phyloP scores from a whole-genome alignment of 192 early-diverging fungal genomes.

The Geosiphon pyriformis region DNA sequence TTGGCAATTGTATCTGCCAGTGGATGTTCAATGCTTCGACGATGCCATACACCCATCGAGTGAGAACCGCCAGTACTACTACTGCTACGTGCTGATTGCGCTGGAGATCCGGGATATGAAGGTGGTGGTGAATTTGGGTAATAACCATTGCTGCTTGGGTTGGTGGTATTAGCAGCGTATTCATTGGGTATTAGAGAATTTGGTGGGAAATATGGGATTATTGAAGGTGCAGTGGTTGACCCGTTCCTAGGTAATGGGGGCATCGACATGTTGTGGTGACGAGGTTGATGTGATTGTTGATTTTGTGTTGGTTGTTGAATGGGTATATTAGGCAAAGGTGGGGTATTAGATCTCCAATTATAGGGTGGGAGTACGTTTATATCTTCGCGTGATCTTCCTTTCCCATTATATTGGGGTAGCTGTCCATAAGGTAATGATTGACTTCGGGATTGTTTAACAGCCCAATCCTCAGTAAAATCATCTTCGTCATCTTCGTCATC shows the following conservation, averaged over 20 bases:
- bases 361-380: slow-evolving; percentile 26
- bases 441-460: slow-evolving; percentile 23
- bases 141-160: slow-evolving; percentile 32
- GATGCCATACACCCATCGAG: slow-evolving; percentile 24
- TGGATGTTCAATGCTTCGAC: slow-evolving; percentile 40
- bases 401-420: slow-evolving; percentile 26
- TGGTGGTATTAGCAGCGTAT: slow-evolving; percentile 22
- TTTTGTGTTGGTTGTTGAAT: slow-evolving; percentile 18
- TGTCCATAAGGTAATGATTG: slow-evolving; percentile 40
- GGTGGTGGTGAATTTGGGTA: slow-evolving; percentile 50
- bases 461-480: slow-evolving; percentile 27
- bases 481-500: slow-evolving; percentile 36
- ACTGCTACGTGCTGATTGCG: slow-evolving; percentile 34
- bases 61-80: slow-evolving; percentile 22
- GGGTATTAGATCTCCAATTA: slow-evolving; percentile 28
- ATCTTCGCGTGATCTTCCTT: slow-evolving; percentile 34
- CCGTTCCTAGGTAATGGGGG: slow-evolving; percentile 31
- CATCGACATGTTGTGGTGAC: slow-evolving; percentile 34
- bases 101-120: slow-evolving; percentile 51
- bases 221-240: slow-evolving; percentile 24
- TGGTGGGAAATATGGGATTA: background rate
- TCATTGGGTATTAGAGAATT: background rate
- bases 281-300: slow-evolving; percentile 19
- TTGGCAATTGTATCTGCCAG: slow-evolving; percentile 49
- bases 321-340: slow-evolving; percentile 5